These are phyloP conservation scores for Pseudogymnoascus sp. DNA, from an alignment of 2,329 filamentous ascomycete species.

Conservation along the genomic window DNA sequence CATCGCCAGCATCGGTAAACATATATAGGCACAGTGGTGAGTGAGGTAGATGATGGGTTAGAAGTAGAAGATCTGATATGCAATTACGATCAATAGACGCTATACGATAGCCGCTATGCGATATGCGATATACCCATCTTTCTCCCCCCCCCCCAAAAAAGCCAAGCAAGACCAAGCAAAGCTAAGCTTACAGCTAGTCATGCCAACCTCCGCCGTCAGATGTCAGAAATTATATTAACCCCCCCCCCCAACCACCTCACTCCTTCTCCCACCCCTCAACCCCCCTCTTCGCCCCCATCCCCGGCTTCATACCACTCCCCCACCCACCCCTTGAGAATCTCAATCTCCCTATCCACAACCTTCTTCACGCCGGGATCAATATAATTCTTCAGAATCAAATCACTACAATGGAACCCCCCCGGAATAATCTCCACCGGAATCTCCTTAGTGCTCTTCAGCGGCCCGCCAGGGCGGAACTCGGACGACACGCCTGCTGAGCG, in stretches of 20 bases:
- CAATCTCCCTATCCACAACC: slow-evolving; percentile 41
- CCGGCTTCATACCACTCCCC: slow-evolving; percentile 34
- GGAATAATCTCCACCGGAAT: slow-evolving; percentile 45
- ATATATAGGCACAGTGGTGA: neutral
- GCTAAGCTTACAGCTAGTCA: neutral
- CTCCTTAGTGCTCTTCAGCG: slow-evolving; percentile 36
- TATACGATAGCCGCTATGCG: neutral
- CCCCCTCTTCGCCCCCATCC: neutral
- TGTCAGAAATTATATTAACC: neutral
- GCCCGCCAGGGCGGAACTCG: slow-evolving; percentile 44
- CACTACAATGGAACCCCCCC: slow-evolving; percentile 46
- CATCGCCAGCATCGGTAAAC: neutral
- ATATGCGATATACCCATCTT: neutral
- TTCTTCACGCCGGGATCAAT: slow-evolving; percentile 39
- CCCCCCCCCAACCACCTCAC: neutral
- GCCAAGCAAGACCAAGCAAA: neutral
- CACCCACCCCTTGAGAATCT: slow-evolving; percentile 45
- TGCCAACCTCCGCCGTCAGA: neutral
- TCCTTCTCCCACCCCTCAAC: neutral
- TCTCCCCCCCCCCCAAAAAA: neutral
- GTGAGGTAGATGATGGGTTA: neutral
- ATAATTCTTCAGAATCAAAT: slow-evolving; percentile 40
- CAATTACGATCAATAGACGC: neutral
- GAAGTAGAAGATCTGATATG: neutral
- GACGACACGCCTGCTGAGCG: slow-evolving; percentile 44